These are phyloP conservation scores for Suillus fuscotomentosus DNA, from an alignment of 768 basidiomycete genomes.

Conservation along the genomic window DNA sequence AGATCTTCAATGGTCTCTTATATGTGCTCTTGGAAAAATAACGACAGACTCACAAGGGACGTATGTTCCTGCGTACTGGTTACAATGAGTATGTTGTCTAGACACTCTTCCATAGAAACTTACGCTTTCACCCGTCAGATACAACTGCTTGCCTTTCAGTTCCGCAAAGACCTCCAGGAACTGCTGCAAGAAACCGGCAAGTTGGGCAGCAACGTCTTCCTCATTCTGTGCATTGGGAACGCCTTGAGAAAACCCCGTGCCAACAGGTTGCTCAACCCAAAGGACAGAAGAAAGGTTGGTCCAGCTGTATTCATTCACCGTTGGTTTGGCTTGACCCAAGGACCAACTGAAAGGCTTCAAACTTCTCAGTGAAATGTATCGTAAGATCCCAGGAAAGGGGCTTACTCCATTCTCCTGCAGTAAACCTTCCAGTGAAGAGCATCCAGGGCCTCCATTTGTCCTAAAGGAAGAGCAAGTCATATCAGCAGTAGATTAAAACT, in stretches of 20 bases:
- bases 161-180: constrained; percentile 76
- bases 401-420: constrained; percentile 75
- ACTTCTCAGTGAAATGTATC: constrained; percentile 12
- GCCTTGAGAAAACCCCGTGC: constrained; percentile 77
- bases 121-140: constrained; percentile 73
- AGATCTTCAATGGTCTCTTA: constrained; percentile 46
- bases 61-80: constrained; percentile 74
- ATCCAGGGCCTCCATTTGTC: constrained; percentile 83
- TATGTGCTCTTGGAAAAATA: neutral
- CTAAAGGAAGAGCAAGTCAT: constrained; percentile 29
- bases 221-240: constrained; percentile 60
- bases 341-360: constrained; percentile 67
- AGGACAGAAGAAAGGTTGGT: constrained; percentile 75
- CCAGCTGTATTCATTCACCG: constrained; percentile 69
- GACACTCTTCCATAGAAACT: constrained; percentile 21
- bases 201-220: constrained; percentile 53
- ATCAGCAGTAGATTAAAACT: neutral
- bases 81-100: neutral
- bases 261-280: constrained; percentile 79
- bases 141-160: constrained; percentile 70
- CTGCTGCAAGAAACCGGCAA: constrained; percentile 64
- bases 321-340: constrained; percentile 61
- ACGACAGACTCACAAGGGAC: constrained; percentile 44
- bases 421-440: constrained; percentile 69
- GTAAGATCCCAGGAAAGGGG: constrained; percentile 17